Evolutionary conservation across 2,329 filamentous ascomycete species (phyloP).

Genomic region (Aspergillus melleus): DNA sequence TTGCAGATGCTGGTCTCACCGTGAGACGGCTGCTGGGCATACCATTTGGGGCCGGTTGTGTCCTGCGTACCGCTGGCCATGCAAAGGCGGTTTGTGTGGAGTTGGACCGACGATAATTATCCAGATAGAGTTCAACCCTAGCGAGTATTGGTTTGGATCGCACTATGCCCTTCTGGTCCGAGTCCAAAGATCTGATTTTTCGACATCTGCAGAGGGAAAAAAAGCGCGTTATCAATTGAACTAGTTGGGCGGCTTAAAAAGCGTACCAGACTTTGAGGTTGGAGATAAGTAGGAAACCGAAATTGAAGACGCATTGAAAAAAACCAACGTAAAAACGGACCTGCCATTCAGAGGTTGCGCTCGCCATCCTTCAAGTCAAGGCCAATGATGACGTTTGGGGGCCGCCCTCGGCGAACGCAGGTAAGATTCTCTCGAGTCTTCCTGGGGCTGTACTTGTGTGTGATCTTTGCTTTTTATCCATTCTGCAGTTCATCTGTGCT

Average conservation of each 20-base stretch:
- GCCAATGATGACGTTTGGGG: background rate
- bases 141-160: background rate
- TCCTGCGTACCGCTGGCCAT: background rate
- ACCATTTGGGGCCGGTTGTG: background rate
- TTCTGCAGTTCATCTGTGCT: background rate
- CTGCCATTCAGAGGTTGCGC: background rate
- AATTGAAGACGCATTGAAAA: background rate
- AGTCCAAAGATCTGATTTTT: background rate
- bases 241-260: background rate
- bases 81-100: background rate
- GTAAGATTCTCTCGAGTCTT: background rate
- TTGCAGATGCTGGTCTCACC: conserved; percentile 3
- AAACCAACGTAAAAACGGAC: background rate
- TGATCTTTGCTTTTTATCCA: background rate
- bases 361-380: background rate
- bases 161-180: background rate
- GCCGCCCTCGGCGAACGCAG: background rate
- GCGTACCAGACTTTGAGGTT: background rate
- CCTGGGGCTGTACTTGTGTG: background rate
- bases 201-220: background rate
- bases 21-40: conserved; percentile 5
- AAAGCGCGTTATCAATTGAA: background rate
- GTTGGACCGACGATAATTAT: conserved; percentile 3
- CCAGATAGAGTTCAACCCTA: conserved; percentile 18
- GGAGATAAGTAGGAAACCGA: background rate